Evolutionary conservation across 2,329 filamentous ascomycete genomes (phyloP), one percentile per base, ranked within the genome.

Genomic region (Hymenoscyphus salicellus): DNA sequence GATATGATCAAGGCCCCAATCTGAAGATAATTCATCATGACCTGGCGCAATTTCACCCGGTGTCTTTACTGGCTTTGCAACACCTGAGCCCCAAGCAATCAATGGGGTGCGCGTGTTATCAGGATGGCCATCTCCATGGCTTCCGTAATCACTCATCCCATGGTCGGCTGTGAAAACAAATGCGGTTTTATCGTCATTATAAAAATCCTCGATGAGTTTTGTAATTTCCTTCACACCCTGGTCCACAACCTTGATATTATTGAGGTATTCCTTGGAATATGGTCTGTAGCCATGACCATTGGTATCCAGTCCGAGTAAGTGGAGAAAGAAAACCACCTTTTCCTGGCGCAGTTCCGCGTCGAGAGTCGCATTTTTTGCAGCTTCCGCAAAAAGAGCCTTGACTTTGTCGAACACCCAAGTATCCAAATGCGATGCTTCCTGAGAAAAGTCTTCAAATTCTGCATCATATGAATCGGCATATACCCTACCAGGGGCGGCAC

Each of bases 101-200:
- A 99, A 81, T 0, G 95, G 95, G 0, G 95, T 99, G 60, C 95
- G 86, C 2, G 95, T 99, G 73, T 98, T 99, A 77, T 99, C 91
- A 0, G 95, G 95, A 77, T 99, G 93, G 7, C 95, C 95, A 76
- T 99, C 95, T 43, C 96, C 96, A 76, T 99, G 96, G 72, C 93
- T 98, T n/a, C 96, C 95, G 89, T 91, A 97, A 77, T 99, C 95
- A 74, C 92, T 98, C 95, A 99, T 99, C 20, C 95, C 95, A 77
- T 99, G 95, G 74, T 99, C 95, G 7, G 95, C 95, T 1, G 96
- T 99, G 75, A 99, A 99, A 17, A 99, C 86, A 75, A 94, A 99
- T 0, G 96, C 92, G 0, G 95, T 98, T 77, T 95, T 89, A 62
- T 86, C 89, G 71, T 93, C 89, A 5, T 80, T 83, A 73, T 97